These are phyloP conservation scores for Ampelocalamus luodianensis DNA, from an alignment of 176 grass and related monocot species.

Conservation along the genomic window DNA sequence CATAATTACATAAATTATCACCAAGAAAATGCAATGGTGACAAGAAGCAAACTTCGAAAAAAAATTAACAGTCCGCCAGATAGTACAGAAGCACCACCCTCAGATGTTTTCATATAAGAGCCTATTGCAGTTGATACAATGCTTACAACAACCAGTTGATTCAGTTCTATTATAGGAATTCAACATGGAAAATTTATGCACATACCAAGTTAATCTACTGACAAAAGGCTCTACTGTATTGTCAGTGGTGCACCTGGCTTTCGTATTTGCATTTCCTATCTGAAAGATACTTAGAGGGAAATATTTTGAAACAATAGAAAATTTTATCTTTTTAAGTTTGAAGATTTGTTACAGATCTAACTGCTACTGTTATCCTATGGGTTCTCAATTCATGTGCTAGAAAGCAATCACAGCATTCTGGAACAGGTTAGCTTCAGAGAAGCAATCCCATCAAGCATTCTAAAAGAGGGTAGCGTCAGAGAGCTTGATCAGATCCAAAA, in stretches of 20 bases:
- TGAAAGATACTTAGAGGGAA: not conserved
- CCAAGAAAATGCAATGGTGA: not conserved
- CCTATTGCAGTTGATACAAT: not conserved
- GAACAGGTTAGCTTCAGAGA: not conserved
- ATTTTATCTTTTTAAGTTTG: not conserved
- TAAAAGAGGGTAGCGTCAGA: not conserved
- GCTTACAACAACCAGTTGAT: not conserved
- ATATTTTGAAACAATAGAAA: not conserved
- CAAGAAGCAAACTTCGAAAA: not conserved
- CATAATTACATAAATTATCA: too few species aligned
- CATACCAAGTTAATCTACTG: not conserved
- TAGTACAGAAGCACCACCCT: not conserved
- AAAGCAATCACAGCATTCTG: not conserved
- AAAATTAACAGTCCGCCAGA: not conserved
- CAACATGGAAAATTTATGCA: not conserved
- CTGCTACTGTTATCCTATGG: not conserved
- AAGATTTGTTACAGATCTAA: not conserved
- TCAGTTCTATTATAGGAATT: not conserved
- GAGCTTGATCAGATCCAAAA: not conserved
- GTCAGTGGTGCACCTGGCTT: not conserved
- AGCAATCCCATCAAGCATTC: not conserved
- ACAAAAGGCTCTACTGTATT: not conserved
- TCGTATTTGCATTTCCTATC: conserved; percentile 1
- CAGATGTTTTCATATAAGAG: not conserved
- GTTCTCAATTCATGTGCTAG: not conserved